phyloP scores from a whole-genome alignment of 2,329 filamentous ascomycete genomes.

The Alternaria atra region DNA sequence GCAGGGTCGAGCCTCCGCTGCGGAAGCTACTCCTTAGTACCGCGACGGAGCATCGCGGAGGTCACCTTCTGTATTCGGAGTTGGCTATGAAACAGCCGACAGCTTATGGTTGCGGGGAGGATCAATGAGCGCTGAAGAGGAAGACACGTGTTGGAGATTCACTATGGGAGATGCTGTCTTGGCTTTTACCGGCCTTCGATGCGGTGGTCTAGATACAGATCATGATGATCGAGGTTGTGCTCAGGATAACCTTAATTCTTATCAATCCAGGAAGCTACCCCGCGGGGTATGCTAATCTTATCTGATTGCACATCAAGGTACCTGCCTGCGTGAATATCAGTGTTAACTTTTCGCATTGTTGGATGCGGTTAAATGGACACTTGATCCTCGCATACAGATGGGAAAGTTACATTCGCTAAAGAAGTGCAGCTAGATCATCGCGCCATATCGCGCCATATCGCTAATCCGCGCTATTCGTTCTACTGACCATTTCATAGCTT shows the following conservation, averaged over 20 bases:
- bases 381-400: background rate
- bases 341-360: background rate
- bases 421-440: background rate
- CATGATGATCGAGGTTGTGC: background rate
- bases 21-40: constrained; percentile 12
- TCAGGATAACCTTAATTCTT: background rate
- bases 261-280: background rate
- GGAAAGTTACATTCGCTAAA: background rate
- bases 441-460: background rate
- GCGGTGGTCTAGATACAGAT: background rate
- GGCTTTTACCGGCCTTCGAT: background rate
- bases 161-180: background rate
- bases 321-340: background rate
- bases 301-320: background rate
- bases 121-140: constrained; percentile 16
- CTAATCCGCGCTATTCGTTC: constrained; percentile 24
- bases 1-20: constrained; percentile 14
- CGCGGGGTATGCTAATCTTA: background rate
- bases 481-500: constrained; percentile 35
- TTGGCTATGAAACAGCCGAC: constrained; percentile 1
- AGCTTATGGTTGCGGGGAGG: background rate
- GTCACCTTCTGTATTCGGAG: constrained; percentile 22
- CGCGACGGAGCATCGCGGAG: constrained; percentile 8
- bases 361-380: background rate
- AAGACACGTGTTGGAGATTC: constrained; percentile 16